phyloP scores from a whole-genome alignment of 208 protist species.

The Leishmania tarentolae region DNA sequence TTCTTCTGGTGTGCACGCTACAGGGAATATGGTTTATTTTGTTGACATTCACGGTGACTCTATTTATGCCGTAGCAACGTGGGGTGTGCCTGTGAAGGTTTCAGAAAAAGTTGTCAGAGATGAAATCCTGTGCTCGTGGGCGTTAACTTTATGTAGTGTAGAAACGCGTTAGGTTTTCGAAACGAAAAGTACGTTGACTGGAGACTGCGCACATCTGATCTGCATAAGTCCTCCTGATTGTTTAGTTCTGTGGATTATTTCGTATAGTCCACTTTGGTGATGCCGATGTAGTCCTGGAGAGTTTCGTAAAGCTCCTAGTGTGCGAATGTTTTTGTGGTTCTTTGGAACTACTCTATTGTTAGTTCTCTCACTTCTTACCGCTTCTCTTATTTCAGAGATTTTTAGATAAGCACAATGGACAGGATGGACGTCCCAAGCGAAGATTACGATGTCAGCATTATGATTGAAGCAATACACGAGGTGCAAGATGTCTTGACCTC shows the following conservation, averaged over 20 bases:
- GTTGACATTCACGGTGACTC: not conserved
- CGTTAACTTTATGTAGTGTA: not conserved
- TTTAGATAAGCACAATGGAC: not conserved
- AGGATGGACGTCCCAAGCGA: conserved; percentile 77
- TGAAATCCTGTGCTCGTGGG: not conserved
- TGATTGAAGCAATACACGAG: conserved; percentile 72
- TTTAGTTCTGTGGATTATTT: too few species aligned
- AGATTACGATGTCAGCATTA: conserved; percentile 80
- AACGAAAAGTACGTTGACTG: not conserved
- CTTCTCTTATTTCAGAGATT: not conserved
- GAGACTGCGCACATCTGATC: too few species aligned
- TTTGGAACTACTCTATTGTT: not conserved
- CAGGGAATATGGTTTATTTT: not conserved
- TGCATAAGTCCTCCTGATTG: too few species aligned
- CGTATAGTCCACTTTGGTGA: too few species aligned
- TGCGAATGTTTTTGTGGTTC: not conserved
- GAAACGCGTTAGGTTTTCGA: not conserved
- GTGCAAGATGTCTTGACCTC: conserved; percentile 60
- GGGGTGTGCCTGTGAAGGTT: not conserved
- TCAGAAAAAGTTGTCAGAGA: not conserved
- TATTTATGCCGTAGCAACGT: not conserved
- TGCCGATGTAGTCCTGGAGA: too few species aligned
- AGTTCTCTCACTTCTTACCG: not conserved
- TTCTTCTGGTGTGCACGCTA: not conserved
- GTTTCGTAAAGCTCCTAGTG: too few species aligned